phyloP scores from a whole-genome alignment of 2,329 filamentous ascomycete genomes.

The Xylariaceae sp. region DNA sequence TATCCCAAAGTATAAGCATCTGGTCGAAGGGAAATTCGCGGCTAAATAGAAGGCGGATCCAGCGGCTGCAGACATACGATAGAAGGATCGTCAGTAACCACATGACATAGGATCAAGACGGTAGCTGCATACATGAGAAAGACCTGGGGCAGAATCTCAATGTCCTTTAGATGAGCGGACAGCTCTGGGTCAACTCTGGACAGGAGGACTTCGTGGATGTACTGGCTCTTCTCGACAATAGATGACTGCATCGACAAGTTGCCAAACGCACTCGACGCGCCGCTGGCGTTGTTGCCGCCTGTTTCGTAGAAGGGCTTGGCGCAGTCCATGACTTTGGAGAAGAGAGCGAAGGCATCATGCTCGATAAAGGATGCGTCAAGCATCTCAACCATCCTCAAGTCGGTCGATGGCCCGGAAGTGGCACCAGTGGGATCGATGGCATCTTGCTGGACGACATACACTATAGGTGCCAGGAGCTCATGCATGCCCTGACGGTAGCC shows the following conservation, averaged over 20 bases:
- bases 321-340: slow-evolving; percentile 79
- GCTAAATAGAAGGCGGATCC: slow-evolving; percentile 88
- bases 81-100: slow-evolving; percentile 4
- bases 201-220: slow-evolving; percentile 78
- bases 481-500: slow-evolving; percentile 99
- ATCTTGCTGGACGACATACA: slow-evolving; percentile 79
- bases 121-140: slow-evolving; percentile 68
- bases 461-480: slow-evolving; percentile 81
- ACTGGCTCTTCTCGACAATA: slow-evolving; percentile 78
- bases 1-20: slow-evolving; percentile 80
- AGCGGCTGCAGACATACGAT: slow-evolving; percentile 54
- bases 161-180: slow-evolving; percentile 67
- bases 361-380: slow-evolving; percentile 71
- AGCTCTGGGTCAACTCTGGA: slow-evolving; percentile 76
- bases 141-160: slow-evolving; percentile 92
- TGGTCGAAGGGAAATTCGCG: slow-evolving; percentile 88
- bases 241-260: slow-evolving; percentile 44
- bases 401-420: slow-evolving; percentile 28
- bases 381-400: slow-evolving; percentile 53
- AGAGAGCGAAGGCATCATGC: slow-evolving; percentile 83
- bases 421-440: slow-evolving; percentile 50
- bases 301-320: slow-evolving; percentile 85
- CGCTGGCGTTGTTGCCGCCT: slow-evolving; percentile 15
- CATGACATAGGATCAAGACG: neutral
- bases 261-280: slow-evolving; percentile 16